Conservation (phyloP, 2,329 filamentous ascomycete species). For the Dactylellina haptotyla region DNA sequence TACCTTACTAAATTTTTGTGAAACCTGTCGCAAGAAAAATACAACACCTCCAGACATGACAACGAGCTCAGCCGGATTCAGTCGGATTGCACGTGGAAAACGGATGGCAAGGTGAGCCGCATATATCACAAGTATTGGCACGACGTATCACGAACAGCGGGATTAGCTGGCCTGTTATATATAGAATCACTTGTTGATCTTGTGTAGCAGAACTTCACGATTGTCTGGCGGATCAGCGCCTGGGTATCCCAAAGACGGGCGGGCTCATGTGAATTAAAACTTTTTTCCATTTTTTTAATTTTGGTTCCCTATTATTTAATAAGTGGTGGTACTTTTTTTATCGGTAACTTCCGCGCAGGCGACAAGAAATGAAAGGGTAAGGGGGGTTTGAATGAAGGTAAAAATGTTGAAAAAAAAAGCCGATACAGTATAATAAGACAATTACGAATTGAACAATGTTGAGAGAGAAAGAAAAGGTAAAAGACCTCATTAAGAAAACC, state of each 20-base stretch:
- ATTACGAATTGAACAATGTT: constrained; percentile 42
- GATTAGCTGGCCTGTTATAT: background rate
- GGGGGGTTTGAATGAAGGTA: constrained; percentile 6
- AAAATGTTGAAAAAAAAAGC: constrained; percentile 42
- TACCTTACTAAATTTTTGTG: constrained; percentile 22
- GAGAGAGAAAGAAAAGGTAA: constrained; percentile 12
- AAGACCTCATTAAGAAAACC: background rate
- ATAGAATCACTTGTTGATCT: background rate
- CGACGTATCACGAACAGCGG: background rate
- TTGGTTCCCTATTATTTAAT: constrained; percentile 13
- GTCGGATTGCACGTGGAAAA: background rate
- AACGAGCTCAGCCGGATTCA: background rate
- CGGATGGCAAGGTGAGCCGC: too few relatives aligned
- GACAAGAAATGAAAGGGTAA: constrained; percentile 6
- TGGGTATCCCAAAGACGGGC: too few relatives aligned
- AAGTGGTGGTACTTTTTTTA: background rate
- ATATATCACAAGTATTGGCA: background rate
- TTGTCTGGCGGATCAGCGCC: too few relatives aligned
- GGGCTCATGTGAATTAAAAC: background rate
- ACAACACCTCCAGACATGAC: constrained; percentile 15
- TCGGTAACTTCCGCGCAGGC: constrained; percentile 12
- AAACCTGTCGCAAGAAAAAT: constrained; percentile 33
- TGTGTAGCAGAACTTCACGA: too few relatives aligned
- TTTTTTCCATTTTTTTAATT: constrained; percentile 8
- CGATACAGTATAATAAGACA: constrained; percentile 53